Conservation (phyloP, 2,329 filamentous ascomycete species). For the Pyrenochaeta sp. region DNA sequence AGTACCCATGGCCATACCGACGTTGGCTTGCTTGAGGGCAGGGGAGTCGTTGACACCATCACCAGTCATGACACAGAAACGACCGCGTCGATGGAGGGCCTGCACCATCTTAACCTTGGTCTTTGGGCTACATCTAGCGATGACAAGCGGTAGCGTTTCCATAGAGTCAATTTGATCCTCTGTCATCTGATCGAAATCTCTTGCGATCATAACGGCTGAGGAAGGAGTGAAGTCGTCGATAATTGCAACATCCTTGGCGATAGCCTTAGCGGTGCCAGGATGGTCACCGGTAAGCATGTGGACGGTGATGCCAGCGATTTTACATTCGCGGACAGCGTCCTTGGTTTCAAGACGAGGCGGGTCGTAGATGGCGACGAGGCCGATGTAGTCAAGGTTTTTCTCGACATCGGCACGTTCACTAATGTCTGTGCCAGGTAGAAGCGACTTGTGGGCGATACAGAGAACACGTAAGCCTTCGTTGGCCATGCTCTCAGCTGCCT, state of each 20-base stretch:
- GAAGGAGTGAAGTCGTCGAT: constrained; percentile 35
- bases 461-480: constrained; percentile 49
- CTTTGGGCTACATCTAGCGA: constrained; percentile 56
- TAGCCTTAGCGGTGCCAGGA: constrained; percentile 56
- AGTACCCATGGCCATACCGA: constrained; percentile 54
- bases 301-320: constrained; percentile 57
- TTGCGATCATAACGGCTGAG: constrained; percentile 53
- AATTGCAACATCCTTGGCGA: constrained; percentile 58
- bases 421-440: constrained; percentile 38
- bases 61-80: constrained; percentile 55
- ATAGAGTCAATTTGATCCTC: constrained; percentile 55
- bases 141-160: constrained; percentile 53
- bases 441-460: constrained; percentile 48
- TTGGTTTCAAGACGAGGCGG: constrained; percentile 84
- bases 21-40: constrained; percentile 51
- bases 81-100: constrained; percentile 48
- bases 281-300: constrained; percentile 61
- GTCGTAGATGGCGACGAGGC: constrained; percentile 87
- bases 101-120: constrained; percentile 60
- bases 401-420: constrained; percentile 69
- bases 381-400: constrained; percentile 73
- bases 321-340: constrained; percentile 56
- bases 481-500: constrained; percentile 48
- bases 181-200: constrained; percentile 55
- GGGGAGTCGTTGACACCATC: constrained; percentile 54